Evolutionary conservation across 2,329 filamentous ascomycete genomes (phyloP).

Genomic region (Beauveria bassiana): DNA sequence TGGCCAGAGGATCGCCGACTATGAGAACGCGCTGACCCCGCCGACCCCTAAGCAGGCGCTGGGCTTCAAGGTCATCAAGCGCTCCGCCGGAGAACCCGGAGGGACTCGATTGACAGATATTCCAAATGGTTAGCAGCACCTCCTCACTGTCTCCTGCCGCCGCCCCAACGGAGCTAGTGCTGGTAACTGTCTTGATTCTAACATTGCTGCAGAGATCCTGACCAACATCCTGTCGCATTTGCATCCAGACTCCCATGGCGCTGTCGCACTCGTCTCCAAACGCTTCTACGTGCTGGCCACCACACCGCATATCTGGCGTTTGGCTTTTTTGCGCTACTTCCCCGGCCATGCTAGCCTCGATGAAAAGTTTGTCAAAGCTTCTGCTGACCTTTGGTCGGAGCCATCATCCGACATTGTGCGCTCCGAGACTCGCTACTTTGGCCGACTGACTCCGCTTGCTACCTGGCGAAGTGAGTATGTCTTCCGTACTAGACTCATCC

Average conservation of each 20-base stretch:
- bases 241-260: conserved; percentile 72
- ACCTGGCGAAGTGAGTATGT: conserved; percentile 97
- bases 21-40: conserved; percentile 51
- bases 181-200: not conserved
- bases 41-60: conserved; percentile 38
- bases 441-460: conserved; percentile 72
- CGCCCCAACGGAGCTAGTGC: not conserved
- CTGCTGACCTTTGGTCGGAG: conserved; percentile 32
- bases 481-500: conserved; percentile 72
- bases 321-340: conserved; percentile 87
- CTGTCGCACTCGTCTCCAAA: conserved; percentile 77
- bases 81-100: conserved; percentile 29
- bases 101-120: conserved; percentile 48
- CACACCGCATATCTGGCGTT: conserved; percentile 86
- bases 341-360: conserved; percentile 53
- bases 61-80: conserved; percentile 50
- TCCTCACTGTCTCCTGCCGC: not conserved
- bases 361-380: conserved; percentile 25
- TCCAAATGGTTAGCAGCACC: conserved; percentile 65
- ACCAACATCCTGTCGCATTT: conserved; percentile 88
- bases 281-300: conserved; percentile 83
- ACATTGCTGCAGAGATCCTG: conserved; percentile 62
- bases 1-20: conserved; percentile 50
- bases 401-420: conserved; percentile 48
- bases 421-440: conserved; percentile 71